These are phyloP conservation scores for Sclerotinia nivalis DNA, from an alignment of 2,329 filamentous ascomycete genomes.

Conservation along the genomic window DNA sequence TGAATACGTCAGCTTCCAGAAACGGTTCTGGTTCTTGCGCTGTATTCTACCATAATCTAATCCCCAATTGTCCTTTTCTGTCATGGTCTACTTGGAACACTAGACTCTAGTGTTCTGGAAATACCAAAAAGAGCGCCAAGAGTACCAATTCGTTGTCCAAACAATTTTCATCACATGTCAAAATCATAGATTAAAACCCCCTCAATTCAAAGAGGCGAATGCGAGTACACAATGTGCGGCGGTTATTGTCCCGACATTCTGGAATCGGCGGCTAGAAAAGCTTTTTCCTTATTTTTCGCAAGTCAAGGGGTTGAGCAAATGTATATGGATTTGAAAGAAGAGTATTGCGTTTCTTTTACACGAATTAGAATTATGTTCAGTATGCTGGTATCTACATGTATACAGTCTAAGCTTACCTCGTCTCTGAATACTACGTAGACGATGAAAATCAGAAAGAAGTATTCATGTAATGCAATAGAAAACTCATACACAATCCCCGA, in stretches of 20 bases:
- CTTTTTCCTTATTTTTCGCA: not conserved
- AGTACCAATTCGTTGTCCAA: not conserved
- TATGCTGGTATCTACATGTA: not conserved
- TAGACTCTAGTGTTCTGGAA: not conserved
- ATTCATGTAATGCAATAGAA: not conserved
- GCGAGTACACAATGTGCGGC: not conserved
- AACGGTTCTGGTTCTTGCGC: not conserved
- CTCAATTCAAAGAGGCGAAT: not conserved
- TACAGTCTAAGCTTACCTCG: no score
- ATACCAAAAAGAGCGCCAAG: not conserved
- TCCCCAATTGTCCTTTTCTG: not conserved
- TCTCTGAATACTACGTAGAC: not conserved
- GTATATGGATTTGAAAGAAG: not conserved
- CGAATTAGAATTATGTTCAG: not conserved
- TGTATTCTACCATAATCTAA: not conserved
- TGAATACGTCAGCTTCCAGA: not conserved
- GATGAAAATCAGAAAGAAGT: no score
- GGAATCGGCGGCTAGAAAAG: not conserved
- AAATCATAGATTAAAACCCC: not conserved
- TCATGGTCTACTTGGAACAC: not conserved
- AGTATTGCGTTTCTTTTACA: no score
- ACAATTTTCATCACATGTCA: no score
- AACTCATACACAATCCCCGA: not conserved
- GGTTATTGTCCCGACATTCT: not conserved
- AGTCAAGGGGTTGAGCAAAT: not conserved